These are phyloP conservation scores for Colletotrichum euphorbiae DNA, from an alignment of 2,329 filamentous ascomycete genomes.

Conservation along the genomic window DNA sequence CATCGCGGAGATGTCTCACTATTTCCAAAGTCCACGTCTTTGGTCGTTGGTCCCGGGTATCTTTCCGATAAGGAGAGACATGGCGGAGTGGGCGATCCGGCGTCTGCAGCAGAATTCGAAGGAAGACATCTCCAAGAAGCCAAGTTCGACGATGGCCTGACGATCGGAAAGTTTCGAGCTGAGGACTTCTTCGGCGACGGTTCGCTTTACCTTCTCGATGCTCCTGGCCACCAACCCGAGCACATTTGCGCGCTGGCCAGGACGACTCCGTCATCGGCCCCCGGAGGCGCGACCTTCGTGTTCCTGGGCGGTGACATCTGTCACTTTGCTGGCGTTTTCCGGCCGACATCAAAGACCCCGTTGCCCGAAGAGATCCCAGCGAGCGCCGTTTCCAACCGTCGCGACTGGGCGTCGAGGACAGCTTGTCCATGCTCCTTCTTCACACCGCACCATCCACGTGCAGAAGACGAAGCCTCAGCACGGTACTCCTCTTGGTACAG, in stretches of 20 bases:
- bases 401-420: constrained; percentile 13
- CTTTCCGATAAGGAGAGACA: constrained; percentile 23
- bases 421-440: constrained; percentile 32
- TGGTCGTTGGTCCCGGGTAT: constrained; percentile 45
- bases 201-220: constrained; percentile 55
- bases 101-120: constrained; percentile 35
- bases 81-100: constrained; percentile 18
- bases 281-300: constrained; percentile 39
- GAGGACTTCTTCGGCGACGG: constrained; percentile 57
- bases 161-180: constrained; percentile 52
- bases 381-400: constrained; percentile 4
- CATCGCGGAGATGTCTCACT: constrained; percentile 45
- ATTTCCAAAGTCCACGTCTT: constrained; percentile 42
- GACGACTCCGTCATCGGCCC: constrained; percentile 36
- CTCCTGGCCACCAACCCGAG: constrained; percentile 41
- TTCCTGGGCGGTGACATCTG: constrained; percentile 43
- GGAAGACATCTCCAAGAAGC: constrained; percentile 39
- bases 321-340: constrained; percentile 39
- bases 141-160: constrained; percentile 37
- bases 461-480: not conserved
- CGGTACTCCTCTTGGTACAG: constrained; percentile 25
- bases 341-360: constrained; percentile 8
- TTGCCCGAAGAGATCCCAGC: constrained; percentile 22
- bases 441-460: constrained; percentile 25
- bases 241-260: constrained; percentile 42